Conservation (phyloP, 164 flowering plant species). For the Echeveria elegans region DNA sequence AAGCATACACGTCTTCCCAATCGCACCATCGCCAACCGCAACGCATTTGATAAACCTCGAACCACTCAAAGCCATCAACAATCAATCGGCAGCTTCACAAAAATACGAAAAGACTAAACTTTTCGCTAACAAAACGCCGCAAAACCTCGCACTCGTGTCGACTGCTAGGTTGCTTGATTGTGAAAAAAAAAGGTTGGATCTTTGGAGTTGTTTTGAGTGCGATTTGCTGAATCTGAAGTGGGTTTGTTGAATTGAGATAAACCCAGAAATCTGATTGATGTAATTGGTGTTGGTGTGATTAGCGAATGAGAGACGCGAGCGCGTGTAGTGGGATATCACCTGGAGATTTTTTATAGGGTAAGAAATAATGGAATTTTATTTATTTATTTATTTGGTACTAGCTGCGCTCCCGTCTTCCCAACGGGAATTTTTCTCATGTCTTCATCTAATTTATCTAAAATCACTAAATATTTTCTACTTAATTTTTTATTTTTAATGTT, state of each 20-base stretch:
- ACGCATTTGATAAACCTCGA: conserved; percentile 96
- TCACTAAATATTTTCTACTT: too few relatives aligned
- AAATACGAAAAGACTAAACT: background rate
- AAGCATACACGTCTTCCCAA: conserved; percentile 95
- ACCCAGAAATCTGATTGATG: conserved; percentile 3
- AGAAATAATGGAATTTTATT: background rate
- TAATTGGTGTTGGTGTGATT: background rate
- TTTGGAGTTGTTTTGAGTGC: background rate
- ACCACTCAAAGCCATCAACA: conserved; percentile 57
- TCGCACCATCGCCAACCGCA: conserved; percentile 96
- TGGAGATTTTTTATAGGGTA: background rate
- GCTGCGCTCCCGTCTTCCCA: too few relatives aligned
- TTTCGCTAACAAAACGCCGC: background rate
- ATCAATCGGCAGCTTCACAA: background rate
- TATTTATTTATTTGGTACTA: too few relatives aligned
- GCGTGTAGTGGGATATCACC: background rate
- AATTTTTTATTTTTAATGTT: too few relatives aligned
- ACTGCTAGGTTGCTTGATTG: background rate
- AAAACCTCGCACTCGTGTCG: background rate
- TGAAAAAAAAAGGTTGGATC: background rate
- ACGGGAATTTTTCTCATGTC: too few relatives aligned
- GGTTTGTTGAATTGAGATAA: background rate
- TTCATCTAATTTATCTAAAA: too few relatives aligned
- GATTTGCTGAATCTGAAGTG: background rate
- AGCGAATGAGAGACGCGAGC: background rate